Evolutionary conservation across 306 rosid species (phyloP), one percentile per base, ranked within the genome.

Genomic region (Acacia acuminata): DNA sequence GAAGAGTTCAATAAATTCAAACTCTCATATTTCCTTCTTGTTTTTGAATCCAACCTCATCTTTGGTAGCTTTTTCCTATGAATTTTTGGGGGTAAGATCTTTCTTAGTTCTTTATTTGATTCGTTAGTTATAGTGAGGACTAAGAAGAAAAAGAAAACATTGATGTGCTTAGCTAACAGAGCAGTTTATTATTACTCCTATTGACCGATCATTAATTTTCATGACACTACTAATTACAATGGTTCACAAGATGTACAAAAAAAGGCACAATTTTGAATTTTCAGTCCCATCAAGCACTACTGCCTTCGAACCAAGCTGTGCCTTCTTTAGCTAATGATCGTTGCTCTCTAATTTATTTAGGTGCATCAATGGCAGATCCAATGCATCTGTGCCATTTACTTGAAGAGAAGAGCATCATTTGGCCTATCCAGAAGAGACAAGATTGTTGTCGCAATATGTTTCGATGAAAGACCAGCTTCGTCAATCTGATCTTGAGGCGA

Each of bases 381-480:
- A 20, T 8, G 66, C 48, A 4, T 67, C 53, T 51, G 61, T 73
- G 32, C 34, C 48, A 74, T 75, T 88, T 73, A 88, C 83, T 58
- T 81, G 82, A 88, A 82, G 20, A 24, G 72, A 53, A 90, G 78
- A 82, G 91, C 94, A 77, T 92, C 89, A 76, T 81, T 85, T 27
- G 96, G 86, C 85, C 81, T 90, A 45, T 90, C 88, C 75, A 91
- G 51, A 77, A 91, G 94, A 77, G 91, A 84, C 47, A 90, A 80
- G 74, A 90, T 84, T 66, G 91, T 90, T 58, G 88, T 88, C 6
- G 91, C 87, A 67, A 93, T 90, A 60, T 91, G 92, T 71, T 84
- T 86, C 1, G 93, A 80, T 22, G 96, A 85, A 48, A 91, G 90
- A 55, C 96, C 96, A 4, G 92, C 92, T 86, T 84, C 91, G 68